phyloP scores from a whole-genome alignment of 352 stramenopile genomes.

The Phytophthora citricola region DNA sequence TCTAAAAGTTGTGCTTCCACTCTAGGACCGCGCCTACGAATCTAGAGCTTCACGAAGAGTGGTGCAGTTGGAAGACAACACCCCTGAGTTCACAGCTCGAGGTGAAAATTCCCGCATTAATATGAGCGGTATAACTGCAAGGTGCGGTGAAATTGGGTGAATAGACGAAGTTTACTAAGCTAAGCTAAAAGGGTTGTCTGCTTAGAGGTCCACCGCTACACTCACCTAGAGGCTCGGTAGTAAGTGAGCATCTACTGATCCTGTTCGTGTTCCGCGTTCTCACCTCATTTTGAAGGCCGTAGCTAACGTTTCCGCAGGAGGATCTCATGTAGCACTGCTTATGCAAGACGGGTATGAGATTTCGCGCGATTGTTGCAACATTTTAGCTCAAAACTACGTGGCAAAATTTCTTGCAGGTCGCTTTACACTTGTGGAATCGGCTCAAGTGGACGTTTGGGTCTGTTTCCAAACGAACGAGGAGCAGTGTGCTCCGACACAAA shows the following conservation, averaged over 20 bases:
- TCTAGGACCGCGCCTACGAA: slow-evolving; percentile 63
- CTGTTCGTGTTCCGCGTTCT: background rate
- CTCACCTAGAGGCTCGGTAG: slow-evolving; percentile 60
- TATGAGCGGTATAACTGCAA: slow-evolving; percentile 82
- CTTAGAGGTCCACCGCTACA: slow-evolving; percentile 64
- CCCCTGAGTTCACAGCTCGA: slow-evolving; percentile 64
- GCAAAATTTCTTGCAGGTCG: slow-evolving; percentile 34
- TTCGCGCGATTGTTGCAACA: background rate
- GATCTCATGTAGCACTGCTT: slow-evolving; percentile 83
- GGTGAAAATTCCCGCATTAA: slow-evolving; percentile 66
- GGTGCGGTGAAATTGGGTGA: slow-evolving; percentile 33
- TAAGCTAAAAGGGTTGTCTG: background rate
- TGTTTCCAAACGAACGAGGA: slow-evolving; percentile 55
- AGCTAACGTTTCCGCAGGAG: slow-evolving; percentile 73
- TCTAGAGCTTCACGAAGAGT: slow-evolving; percentile 48
- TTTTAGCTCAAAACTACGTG: background rate
- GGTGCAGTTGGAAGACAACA: slow-evolving; percentile 68
- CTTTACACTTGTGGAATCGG: slow-evolving; percentile 94
- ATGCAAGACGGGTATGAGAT: slow-evolving; percentile 75
- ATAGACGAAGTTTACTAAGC: background rate
- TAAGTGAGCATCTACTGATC: slow-evolving; percentile 24
- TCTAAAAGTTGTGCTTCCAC: background rate
- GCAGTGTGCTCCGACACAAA: slow-evolving; percentile 73
- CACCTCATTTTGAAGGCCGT: slow-evolving; percentile 48
- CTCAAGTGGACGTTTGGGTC: slow-evolving; percentile 81